Percentiles rank a stretch among this genome's conserved stretches.
These are phyloP conservation scores for Termitomyces sp. DNA, from an alignment of 768 basidiomycete species.

Conservation along the genomic window DNA sequence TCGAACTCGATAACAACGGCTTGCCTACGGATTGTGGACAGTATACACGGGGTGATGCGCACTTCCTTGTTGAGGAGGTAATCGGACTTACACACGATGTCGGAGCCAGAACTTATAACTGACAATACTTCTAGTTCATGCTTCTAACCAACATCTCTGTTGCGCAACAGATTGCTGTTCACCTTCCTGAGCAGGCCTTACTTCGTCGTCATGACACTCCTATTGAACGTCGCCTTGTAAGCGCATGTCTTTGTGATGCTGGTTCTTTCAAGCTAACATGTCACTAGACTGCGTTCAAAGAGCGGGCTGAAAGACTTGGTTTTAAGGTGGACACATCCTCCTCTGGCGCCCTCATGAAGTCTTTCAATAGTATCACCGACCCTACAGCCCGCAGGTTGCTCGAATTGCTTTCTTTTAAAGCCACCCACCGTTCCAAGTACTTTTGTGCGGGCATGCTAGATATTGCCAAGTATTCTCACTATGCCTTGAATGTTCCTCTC, in stretches of 20 bases:
- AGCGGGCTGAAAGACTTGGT: conserved; percentile 81
- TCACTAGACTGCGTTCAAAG: conserved; percentile 63
- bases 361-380: conserved; percentile 70
- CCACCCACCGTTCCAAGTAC: conserved; percentile 94
- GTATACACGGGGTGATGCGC: conserved; percentile 62
- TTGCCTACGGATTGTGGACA: conserved; percentile 75
- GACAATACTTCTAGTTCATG: conserved; percentile 74
- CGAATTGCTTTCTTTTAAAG: conserved; percentile 79
- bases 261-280: conserved; percentile 1
- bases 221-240: conserved; percentile 82
- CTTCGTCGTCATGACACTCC: conserved; percentile 93
- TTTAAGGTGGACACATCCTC: conserved; percentile 76
- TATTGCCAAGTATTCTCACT: conserved; percentile 96
- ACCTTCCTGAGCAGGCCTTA: conserved; percentile 95
- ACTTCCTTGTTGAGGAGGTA: conserved; percentile 87
- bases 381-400: conserved; percentile 73
- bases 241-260: conserved; percentile 17
- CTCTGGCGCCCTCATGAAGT: conserved; percentile 77
- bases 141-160: conserved; percentile 84
- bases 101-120: not conserved
- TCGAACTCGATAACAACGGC: conserved; percentile 75
- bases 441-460: conserved; percentile 99
- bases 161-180: conserved; percentile 89
- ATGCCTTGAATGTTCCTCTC: conserved; percentile 81
- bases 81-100: not conserved